A percentile compares a stretch with the other conserved stretches of the same genome.
These are phyloP conservation scores for Hypomontagnella monticulosa DNA, from an alignment of 495 filamentous ascomycete species.

Conservation along the genomic window DNA sequence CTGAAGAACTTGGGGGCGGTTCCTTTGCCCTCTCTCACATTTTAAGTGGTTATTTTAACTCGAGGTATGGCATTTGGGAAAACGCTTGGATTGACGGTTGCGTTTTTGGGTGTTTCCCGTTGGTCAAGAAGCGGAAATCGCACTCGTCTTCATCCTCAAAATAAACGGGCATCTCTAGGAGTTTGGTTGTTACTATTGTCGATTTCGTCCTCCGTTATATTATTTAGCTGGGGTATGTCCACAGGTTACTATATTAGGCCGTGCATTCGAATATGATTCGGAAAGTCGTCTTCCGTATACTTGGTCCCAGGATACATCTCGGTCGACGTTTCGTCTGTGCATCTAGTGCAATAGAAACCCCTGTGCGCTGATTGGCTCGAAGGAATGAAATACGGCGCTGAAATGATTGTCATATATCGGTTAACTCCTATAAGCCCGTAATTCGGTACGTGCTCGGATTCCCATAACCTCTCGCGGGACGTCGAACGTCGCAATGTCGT, in stretches of 20 bases:
- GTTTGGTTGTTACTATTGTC: too few species aligned
- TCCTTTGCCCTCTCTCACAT: conserved; percentile 49
- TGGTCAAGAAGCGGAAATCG: background rate
- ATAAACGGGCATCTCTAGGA: too few species aligned
- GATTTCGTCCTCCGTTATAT: too few species aligned
- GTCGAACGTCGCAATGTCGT: background rate
- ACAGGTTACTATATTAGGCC: background rate
- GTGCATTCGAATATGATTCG: background rate
- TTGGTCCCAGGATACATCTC: conserved; percentile 7
- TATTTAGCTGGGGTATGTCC: background rate
- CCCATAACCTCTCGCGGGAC: background rate
- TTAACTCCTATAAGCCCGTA: conserved; percentile 9
- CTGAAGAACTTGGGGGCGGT: conserved; percentile 57
- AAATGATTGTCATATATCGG: conserved; percentile 30
- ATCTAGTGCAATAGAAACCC: conserved; percentile 29
- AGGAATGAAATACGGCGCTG: conserved; percentile 21
- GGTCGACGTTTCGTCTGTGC: conserved; percentile 2
- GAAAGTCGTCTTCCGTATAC: conserved; percentile 11
- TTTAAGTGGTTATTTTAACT: conserved; percentile 56
- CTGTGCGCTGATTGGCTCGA: conserved; percentile 8
- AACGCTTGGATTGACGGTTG: conserved; percentile 9
- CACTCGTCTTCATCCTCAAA: too few species aligned
- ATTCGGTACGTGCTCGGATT: conserved; percentile 10
- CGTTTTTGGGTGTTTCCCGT: background rate
- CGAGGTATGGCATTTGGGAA: conserved; percentile 53